Percentiles rank a stretch among this genome's conserved stretches.
phyloP scores from a whole-genome alignment of 2,329 filamentous ascomycete species.

The Aureobasidium sp. region DNA sequence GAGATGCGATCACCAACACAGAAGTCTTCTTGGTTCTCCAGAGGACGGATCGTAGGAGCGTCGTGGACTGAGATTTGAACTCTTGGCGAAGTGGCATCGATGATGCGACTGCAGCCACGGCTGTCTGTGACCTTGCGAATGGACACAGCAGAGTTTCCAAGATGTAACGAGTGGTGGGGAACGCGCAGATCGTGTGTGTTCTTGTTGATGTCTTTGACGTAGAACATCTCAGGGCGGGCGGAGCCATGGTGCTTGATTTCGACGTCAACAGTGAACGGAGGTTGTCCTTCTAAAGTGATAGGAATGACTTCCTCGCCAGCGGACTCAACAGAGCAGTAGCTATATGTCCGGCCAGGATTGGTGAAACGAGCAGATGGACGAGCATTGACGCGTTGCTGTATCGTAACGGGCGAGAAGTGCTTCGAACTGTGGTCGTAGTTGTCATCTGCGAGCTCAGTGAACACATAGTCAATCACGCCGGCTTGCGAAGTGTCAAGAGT shows the following conservation, averaged over 20 bases:
- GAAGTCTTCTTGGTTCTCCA: conserved; percentile 79
- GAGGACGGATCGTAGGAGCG: conserved; percentile 79
- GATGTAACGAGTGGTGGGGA: conserved; percentile 73
- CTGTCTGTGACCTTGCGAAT: conserved; percentile 86
- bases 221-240: conserved; percentile 70
- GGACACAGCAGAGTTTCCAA: conserved; percentile 82
- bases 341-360: conserved; percentile 86
- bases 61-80: conserved; percentile 91
- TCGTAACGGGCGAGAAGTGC: conserved; percentile 57
- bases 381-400: conserved; percentile 78
- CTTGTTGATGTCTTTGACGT: conserved; percentile 69
- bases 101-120: conserved; percentile 75
- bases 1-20: conserved; percentile 93
- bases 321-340: conserved; percentile 83
- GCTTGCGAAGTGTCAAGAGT: conserved; percentile 79
- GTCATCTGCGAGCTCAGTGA: conserved; percentile 73
- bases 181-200: conserved; percentile 74
- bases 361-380: conserved; percentile 75
- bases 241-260: conserved; percentile 88
- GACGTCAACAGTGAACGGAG: conserved; percentile 85
- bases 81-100: conserved; percentile 57
- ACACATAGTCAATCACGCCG: conserved; percentile 79
- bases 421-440: conserved; percentile 71
- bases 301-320: conserved; percentile 76
- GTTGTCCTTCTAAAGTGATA: conserved; percentile 70